Evolutionary conservation across 1,139 yeast genomes (phyloP).

Genomic region (Pichia norvegensis): DNA sequence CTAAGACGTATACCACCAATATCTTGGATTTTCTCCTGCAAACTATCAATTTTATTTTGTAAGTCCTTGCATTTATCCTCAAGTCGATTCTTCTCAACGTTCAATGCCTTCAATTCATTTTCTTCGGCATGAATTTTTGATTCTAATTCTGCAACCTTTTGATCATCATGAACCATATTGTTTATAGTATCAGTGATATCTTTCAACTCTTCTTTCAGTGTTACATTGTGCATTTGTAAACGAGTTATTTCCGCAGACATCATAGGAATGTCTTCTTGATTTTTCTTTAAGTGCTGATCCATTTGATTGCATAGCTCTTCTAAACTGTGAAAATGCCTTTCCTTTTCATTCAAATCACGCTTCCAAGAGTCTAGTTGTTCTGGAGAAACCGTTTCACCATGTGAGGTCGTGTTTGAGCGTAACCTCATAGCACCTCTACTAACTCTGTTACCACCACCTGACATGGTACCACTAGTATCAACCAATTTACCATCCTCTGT

Average conservation of each 20-base stretch:
- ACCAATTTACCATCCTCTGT: slow-evolving; percentile 88
- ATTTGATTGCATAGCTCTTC: slow-evolving; percentile 50
- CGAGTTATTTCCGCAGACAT: slow-evolving; percentile 59
- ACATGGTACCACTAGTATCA: slow-evolving; percentile 93
- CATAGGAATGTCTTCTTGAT: slow-evolving; percentile 63
- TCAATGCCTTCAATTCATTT: slow-evolving; percentile 30
- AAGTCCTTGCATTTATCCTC: slow-evolving; percentile 50
- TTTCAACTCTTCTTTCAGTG: slow-evolving; percentile 32
- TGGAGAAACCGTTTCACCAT: slow-evolving; percentile 35
- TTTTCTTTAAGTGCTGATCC: slow-evolving; percentile 48
- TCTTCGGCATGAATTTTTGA: slow-evolving; percentile 36
- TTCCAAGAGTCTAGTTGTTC: slow-evolving; percentile 55
- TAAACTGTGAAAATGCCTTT: slow-evolving; percentile 46
- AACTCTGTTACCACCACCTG: slow-evolving; percentile 84
- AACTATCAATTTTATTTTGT: slow-evolving; percentile 47
- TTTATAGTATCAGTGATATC: slow-evolving; percentile 22
- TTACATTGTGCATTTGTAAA: slow-evolving; percentile 55
- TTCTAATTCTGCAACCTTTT: slow-evolving; percentile 23
- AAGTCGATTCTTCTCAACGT: slow-evolving; percentile 37
- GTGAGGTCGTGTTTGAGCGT: slow-evolving; percentile 27
- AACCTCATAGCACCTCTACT: slow-evolving; percentile 61
- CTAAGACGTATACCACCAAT: slow-evolving; percentile 87
- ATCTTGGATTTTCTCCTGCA: slow-evolving; percentile 77
- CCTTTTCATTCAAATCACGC: slow-evolving; percentile 46
- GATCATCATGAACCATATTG: slow-evolving; percentile 23